These are phyloP conservation scores for Pseudoneurospora amorphoporcata DNA, from an alignment of 495 filamentous ascomycete species.

Conservation along the genomic window DNA sequence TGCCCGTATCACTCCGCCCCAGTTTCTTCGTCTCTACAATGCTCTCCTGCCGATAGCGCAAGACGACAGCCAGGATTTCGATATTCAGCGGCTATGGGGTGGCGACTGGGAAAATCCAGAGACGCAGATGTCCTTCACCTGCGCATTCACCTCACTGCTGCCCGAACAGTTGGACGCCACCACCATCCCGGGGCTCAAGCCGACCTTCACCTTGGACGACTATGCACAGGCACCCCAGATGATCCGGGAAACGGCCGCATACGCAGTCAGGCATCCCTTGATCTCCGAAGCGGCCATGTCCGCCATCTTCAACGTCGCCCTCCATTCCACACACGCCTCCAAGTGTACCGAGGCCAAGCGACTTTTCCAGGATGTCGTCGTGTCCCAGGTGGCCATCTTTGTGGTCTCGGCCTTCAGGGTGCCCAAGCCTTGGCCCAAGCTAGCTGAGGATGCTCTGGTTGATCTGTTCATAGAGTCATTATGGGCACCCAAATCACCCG, in stretches of 20 bases:
- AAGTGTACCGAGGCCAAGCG: slow-evolving; percentile 55
- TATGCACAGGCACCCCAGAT: slow-evolving; percentile 62
- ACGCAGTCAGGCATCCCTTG: slow-evolving; percentile 73
- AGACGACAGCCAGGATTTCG: slow-evolving; percentile 40
- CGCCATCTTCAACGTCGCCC: slow-evolving; percentile 67
- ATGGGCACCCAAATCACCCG: slow-evolving; percentile 27
- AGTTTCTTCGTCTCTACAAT: slow-evolving; percentile 71
- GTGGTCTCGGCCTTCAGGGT: slow-evolving; percentile 65
- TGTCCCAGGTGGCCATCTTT: slow-evolving; percentile 63
- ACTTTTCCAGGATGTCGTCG: slow-evolving; percentile 56
- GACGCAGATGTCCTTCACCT: slow-evolving; percentile 83
- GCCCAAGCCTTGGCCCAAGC: slow-evolving; percentile 43
- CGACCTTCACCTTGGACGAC: slow-evolving; percentile 65
- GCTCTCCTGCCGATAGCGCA: slow-evolving; percentile 60
- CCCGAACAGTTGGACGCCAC: slow-evolving; percentile 69
- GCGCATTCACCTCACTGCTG: slow-evolving; percentile 60
- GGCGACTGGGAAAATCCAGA: slow-evolving; percentile 77
- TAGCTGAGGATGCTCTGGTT: slow-evolving; percentile 44
- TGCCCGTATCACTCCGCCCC: slow-evolving; percentile 60
- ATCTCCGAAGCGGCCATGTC: slow-evolving; percentile 80
- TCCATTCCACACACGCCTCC: slow-evolving; percentile 55
- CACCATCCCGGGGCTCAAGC: slow-evolving; percentile 68
- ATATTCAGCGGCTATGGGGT: slow-evolving; percentile 84
- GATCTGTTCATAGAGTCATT: slow-evolving; percentile 44
- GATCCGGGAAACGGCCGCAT: slow-evolving; percentile 58